A percentile compares a stretch with the other conserved stretches of the same genome.
Conservation (phyloP, 768 basidiomycete species). For the Xerocomus brunneocitrinus region DNA sequence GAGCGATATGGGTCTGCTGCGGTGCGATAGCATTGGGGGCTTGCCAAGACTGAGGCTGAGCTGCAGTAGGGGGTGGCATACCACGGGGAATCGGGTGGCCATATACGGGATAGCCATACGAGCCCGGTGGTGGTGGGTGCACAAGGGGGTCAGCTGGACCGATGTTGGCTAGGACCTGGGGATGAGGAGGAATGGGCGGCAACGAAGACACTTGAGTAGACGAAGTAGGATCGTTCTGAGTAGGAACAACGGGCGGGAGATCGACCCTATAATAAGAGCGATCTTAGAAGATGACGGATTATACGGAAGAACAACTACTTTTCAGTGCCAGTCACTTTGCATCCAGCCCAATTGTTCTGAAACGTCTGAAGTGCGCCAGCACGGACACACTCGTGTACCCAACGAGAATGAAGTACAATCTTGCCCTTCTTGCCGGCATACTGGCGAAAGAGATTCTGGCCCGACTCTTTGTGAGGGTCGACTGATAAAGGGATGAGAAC, state of each 20-base stretch:
- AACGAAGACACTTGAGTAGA: constrained; percentile 24
- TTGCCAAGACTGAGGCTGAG: constrained; percentile 64
- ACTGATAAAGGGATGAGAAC: constrained; percentile 40
- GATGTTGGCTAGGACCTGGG: constrained; percentile 27
- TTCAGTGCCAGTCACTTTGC: constrained; percentile 74
- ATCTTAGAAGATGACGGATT: neutral
- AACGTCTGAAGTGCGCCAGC: constrained; percentile 67
- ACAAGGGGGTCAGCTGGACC: constrained; percentile 26
- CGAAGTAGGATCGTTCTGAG: constrained; percentile 22
- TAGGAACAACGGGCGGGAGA: constrained; percentile 13
- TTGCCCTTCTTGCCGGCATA: constrained; percentile 79
- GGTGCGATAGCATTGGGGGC: constrained; percentile 56
- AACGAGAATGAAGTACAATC: constrained; percentile 65
- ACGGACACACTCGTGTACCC: constrained; percentile 77
- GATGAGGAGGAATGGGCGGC: constrained; percentile 26
- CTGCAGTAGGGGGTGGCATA: constrained; percentile 43
- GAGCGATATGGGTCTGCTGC: constrained; percentile 57
- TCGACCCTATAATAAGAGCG: constrained; percentile 20
- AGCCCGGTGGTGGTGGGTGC: constrained; percentile 26
- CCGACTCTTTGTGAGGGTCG: constrained; percentile 72
- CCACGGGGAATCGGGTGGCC: constrained; percentile 40
- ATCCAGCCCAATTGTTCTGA: constrained; percentile 72
- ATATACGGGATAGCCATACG: constrained; percentile 34
- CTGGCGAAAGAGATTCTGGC: constrained; percentile 76
- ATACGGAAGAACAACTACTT: constrained; percentile 40